phyloP scores from a whole-genome alignment of 1,139 yeast genomes.

The Saccharomycopsis hybrid region DNA sequence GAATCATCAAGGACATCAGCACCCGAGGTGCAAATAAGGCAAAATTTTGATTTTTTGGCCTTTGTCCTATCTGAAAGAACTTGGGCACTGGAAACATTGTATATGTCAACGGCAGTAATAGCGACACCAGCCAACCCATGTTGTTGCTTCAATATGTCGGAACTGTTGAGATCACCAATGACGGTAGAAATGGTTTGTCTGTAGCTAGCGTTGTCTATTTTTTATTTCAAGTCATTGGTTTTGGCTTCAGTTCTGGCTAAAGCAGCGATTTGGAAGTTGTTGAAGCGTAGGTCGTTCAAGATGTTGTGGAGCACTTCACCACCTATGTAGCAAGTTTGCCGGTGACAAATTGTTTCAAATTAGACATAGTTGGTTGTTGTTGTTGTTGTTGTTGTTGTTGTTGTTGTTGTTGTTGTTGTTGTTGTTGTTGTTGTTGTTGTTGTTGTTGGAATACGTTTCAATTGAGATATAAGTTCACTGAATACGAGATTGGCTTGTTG shows the following conservation, averaged over 20 bases:
- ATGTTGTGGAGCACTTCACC: constrained; percentile 31
- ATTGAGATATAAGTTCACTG: no score
- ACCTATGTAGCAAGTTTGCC: constrained; percentile 38
- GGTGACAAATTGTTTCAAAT: constrained; percentile 18
- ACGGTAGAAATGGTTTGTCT: no score
- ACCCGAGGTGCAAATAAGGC: constrained; percentile 36
- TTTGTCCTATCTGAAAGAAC: constrained; percentile 21
- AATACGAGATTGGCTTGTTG: no score
- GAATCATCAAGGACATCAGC: constrained; percentile 32
- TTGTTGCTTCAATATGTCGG: constrained; percentile 26
- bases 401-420: no score
- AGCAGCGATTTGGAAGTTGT: constrained; percentile 26
- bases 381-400: no score
- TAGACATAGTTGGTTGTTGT: no score
- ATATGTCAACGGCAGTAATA: constrained; percentile 36
- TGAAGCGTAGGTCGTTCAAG: constrained; percentile 22
- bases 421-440: no score
- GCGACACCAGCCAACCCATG: constrained; percentile 29
- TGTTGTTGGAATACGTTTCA: no score
- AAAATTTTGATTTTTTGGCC: constrained; percentile 6
- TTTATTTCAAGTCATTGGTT: constrained; percentile 25
- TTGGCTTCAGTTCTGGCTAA: constrained; percentile 30
- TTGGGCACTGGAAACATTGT: constrained; percentile 32
- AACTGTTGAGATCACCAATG: constrained; percentile 28
- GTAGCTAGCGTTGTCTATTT: constrained; percentile 24